These are phyloP conservation scores for Lactuca saligna DNA, from an alignment of 129 eudicot species.

Conservation along the genomic window DNA sequence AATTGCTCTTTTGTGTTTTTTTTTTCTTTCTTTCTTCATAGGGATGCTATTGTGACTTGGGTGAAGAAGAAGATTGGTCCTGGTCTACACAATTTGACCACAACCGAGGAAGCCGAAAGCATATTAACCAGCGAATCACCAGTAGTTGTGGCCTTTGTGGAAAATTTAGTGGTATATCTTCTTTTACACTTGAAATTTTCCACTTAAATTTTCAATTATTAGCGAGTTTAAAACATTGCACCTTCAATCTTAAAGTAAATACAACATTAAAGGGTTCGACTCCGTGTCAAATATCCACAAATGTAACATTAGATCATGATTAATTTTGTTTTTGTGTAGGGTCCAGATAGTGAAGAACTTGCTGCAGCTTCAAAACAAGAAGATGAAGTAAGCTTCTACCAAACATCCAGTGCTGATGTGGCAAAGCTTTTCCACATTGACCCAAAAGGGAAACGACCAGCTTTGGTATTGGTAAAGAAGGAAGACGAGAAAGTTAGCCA, in stretches of 20 bases:
- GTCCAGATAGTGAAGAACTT: slow-evolving; percentile 63
- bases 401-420: slow-evolving; percentile 60
- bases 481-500: slow-evolving; percentile 65
- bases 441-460: slow-evolving; percentile 63
- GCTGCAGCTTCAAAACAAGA: slow-evolving; percentile 77
- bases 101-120: slow-evolving; percentile 59
- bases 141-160: slow-evolving; percentile 58
- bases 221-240: slow-evolving; percentile 5
- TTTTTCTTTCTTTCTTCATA: slow-evolving; percentile 29
- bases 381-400: slow-evolving; percentile 79
- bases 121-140: slow-evolving; percentile 54
- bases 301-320: background rate
- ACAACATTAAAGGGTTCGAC: background rate
- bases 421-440: slow-evolving; percentile 76
- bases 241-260: background rate
- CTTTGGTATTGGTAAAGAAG: slow-evolving; percentile 67
- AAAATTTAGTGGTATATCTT: slow-evolving; percentile 55
- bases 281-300: background rate
- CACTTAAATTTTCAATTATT: background rate
- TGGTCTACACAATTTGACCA: slow-evolving; percentile 51
- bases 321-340: slow-evolving; percentile 39
- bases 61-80: slow-evolving; percentile 87
- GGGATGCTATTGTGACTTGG: slow-evolving; percentile 83
- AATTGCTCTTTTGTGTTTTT: background rate
- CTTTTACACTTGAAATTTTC: slow-evolving; percentile 6